These are phyloP conservation scores for Aureobasidium sp. DNA, from an alignment of 2,329 filamentous ascomycete genomes.

Conservation along the genomic window DNA sequence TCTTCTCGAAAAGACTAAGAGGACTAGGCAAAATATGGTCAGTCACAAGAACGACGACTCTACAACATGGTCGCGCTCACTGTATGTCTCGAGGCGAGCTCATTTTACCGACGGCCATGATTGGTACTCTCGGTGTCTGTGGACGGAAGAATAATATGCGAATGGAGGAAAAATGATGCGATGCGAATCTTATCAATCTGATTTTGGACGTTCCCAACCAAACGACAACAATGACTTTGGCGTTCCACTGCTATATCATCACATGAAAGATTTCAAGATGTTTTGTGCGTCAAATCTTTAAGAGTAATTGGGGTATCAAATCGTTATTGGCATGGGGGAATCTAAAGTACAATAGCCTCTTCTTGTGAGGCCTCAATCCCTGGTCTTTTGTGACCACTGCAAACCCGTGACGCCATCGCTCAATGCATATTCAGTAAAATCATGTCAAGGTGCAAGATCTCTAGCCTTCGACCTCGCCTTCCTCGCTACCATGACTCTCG, in stretches of 20 bases:
- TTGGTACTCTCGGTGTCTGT: not conserved
- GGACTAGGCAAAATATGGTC: slow-evolving; percentile 15
- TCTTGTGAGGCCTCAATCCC: not conserved
- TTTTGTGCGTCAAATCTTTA: no score
- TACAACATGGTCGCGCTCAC: not conserved
- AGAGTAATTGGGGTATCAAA: not conserved
- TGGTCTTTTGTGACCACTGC: not conserved
- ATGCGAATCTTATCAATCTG: not conserved
- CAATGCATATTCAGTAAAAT: slow-evolving; percentile 26
- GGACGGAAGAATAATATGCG: not conserved
- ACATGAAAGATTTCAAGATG: not conserved
- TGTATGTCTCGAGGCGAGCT: not conserved
- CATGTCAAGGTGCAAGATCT: not conserved
- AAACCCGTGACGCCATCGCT: slow-evolving; percentile 25
- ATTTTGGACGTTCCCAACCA: not conserved
- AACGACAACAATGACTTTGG: not conserved
- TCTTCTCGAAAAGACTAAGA: slow-evolving; percentile 48
- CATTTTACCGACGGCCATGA: not conserved
- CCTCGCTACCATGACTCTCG: slow-evolving; percentile 35
- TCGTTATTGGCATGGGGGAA: not conserved
- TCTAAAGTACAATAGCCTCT: not conserved
- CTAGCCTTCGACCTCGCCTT: slow-evolving; percentile 43
- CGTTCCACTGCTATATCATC: not conserved
- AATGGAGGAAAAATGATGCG: not conserved
- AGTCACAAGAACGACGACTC: not conserved